Evolutionary conservation across 208 protist species (phyloP).

Genomic region (Leishmania mexicana): DNA sequence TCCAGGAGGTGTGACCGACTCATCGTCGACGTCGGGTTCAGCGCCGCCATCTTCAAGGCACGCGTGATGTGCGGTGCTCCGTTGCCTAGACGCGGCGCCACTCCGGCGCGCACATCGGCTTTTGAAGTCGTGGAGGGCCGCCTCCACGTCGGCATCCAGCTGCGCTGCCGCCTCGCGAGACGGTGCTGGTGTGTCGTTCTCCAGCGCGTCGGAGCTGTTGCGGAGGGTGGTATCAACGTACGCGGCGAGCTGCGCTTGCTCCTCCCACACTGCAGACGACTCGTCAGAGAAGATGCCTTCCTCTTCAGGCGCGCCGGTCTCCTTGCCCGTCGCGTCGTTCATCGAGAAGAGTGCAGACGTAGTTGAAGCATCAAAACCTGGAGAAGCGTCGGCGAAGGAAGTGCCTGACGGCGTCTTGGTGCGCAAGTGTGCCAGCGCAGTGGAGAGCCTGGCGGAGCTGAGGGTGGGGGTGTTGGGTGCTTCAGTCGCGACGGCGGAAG

Average conservation of each 20-base stretch:
- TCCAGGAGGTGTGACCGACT: not conserved
- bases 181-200: conserved; percentile 18
- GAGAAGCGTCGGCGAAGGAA: not conserved
- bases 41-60: not conserved
- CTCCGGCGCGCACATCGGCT: not conserved
- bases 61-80: not conserved
- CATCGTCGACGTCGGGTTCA: not conserved
- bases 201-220: conserved; percentile 36
- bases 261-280: not conserved
- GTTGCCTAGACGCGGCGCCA: not conserved
- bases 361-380: not conserved
- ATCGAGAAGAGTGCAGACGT: not conserved
- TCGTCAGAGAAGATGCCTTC: conserved; percentile 8
- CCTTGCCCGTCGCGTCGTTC: not conserved
- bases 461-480: not conserved
- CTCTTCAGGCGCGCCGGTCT: not conserved
- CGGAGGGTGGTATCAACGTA: conserved; percentile 51
- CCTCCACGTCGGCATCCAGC: conserved; percentile 32
- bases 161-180: not conserved
- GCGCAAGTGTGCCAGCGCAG: not conserved
- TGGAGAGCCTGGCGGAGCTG: not conserved
- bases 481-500: not conserved
- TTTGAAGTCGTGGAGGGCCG: conserved; percentile 14
- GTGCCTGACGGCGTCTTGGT: not conserved
- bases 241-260: conserved; percentile 28